Evolutionary conservation across 192 early-diverging fungal species (phyloP), one percentile per base, ranked within the genome.

Genomic region (Podila clonocystis): DNA sequence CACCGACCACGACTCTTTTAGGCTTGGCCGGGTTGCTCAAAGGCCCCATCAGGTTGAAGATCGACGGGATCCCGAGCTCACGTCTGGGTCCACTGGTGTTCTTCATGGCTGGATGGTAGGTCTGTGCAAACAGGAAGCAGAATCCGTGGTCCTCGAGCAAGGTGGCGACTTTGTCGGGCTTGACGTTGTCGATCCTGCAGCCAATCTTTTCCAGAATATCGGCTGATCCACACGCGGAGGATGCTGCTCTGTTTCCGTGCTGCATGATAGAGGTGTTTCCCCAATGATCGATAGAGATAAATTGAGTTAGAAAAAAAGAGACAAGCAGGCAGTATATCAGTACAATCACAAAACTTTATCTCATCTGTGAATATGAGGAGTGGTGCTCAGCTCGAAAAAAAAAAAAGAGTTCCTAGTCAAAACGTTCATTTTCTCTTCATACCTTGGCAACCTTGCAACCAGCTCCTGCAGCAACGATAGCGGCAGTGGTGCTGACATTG

Each of bases 11-110:
- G 24, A 93, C 88, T 34, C 93, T 87, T n/a, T 80, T 82, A 1
- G 98, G 96, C 45, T 78, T 78, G 1, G 95, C 94, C 13, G 98
- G 98, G 71, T 97, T 98, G 52, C 87, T 94, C 73, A 99, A 79
- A 7, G 97, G 97, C 0, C 97, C 97, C 19, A 98, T 85, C 49
- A 98, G 69, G 69, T 99, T 99, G 86, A 99, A 97, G 29, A 97
- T 91, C 5, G 98, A 97, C 12, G 94, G 94, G 5, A 98, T 87
- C 38, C 96, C 98, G 9, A 99, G 85, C 82, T 99, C 96, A 48
- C 90, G 90, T 24, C 98, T 88, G 3, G 91, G 84, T 28, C 59
- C 82, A 13, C 92, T 91, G 19, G 96, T 89, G 66, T 91, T 82
- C 50, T 91, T 93, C 94, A 98, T 95, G 31, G 93, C 89, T 9